Evolutionary conservation across 305 asterid species (phyloP), one percentile per base, ranked within the genome.

Genomic region (Fraxinus ornus): DNA sequence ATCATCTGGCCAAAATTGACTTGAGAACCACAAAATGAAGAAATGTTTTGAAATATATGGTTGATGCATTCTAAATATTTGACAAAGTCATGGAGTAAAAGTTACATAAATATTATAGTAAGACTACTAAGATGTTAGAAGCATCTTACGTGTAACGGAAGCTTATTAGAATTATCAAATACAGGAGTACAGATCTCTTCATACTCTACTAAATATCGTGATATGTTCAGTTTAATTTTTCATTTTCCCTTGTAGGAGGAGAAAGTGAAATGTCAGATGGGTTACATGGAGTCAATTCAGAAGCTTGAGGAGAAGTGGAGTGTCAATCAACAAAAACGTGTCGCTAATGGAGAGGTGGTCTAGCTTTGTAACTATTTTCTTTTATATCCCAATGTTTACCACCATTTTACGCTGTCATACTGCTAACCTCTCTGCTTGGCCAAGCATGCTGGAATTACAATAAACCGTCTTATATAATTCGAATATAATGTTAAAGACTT

Each of bases 251-350:
- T 78, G 88, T 82, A 97, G 99, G 97, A 91, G 91, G 99, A 93
- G 89, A 97, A 92, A 87, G 88, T 91, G 76, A 97, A 95, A 89
- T 95, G 97, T 80, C 98, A 93, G 90, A 90, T 92, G 98, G 98
- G 95, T 81, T 95, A 94, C 87, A 91, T 92, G 94, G 93, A 95
- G 85, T 95, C 99, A 52, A 94, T 93, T 78, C 90, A 93, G 91
- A 88, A 92, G 93, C 97, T 96, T 81, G 98, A 94, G 90, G 98
- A 94, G 88, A 93, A 93, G 88, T 93, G 97, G 97, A 80, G 88
- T 76, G 82, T 76, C 85, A 96, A 90, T 90, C 98, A 93, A 78
- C 94, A 90, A 83, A 93, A 94, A 83, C 91, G 79, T 80, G 82
- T 84, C 41, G 88, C 76, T 21, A 92, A 92, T 82, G 96, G 93